Evolutionary conservation across 306 rosid species (phyloP).

Genomic region (Quercus berberidifolia): DNA sequence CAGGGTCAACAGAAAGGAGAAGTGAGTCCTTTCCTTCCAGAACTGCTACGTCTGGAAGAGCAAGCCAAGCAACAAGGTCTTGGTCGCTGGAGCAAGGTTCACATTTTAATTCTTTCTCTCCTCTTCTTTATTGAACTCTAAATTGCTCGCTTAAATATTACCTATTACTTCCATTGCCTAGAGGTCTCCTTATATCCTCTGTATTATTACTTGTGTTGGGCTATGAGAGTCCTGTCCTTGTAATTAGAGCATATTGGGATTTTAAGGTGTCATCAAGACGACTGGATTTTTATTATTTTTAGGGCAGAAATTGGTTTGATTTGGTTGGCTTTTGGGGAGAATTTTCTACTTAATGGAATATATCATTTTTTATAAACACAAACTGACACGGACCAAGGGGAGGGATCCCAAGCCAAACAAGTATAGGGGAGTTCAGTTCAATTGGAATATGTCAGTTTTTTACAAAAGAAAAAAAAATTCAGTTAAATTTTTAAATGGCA

Average conservation of each 20-base stretch:
- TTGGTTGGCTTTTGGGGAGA: too few relatives aligned
- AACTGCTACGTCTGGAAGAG: slow-evolving; percentile 75
- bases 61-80: slow-evolving; percentile 83
- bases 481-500: too few relatives aligned
- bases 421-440: too few relatives aligned
- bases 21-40: slow-evolving; percentile 80
- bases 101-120: slow-evolving; percentile 4
- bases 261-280: not conserved
- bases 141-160: not conserved
- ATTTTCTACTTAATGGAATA: too few relatives aligned
- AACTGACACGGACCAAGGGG: too few relatives aligned
- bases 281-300: not conserved
- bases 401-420: too few relatives aligned
- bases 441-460: too few relatives aligned
- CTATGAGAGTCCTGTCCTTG: not conserved
- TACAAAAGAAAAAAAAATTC: too few relatives aligned
- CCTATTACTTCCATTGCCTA: not conserved
- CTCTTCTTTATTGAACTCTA: not conserved
- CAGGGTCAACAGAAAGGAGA: slow-evolving; percentile 91
- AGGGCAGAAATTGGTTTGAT: too few relatives aligned
- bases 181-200: not conserved
- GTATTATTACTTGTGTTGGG: not conserved
- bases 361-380: too few relatives aligned
- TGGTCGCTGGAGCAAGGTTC: slow-evolving; percentile 97
- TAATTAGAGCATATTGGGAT: not conserved